These are phyloP conservation scores for Trapa incisa DNA, from an alignment of 345 rosid species.

Conservation along the genomic window DNA sequence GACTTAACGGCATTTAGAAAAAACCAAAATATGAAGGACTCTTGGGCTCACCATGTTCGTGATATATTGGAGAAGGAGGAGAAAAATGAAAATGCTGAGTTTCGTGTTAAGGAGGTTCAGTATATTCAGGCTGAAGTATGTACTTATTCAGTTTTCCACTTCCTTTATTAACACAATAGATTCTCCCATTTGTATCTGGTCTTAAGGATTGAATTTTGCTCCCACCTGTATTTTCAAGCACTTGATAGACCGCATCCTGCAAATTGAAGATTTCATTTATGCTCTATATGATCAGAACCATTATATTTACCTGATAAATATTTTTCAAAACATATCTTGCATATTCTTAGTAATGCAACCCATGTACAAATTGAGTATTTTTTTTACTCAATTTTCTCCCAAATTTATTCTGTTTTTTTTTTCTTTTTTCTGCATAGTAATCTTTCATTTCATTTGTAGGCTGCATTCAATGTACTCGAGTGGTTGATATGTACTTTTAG, in stretches of 20 bases:
- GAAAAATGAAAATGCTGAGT: conserved; percentile 74
- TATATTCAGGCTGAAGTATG: conserved; percentile 96
- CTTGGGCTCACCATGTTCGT: conserved; percentile 92
- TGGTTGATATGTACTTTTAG: not conserved
- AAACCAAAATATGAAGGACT: conserved; percentile 60
- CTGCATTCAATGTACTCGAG: not conserved
- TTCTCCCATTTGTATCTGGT: not conserved
- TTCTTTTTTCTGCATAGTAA: not conserved
- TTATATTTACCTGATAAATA: not conserved
- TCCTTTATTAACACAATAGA: not conserved
- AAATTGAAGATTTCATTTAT: not conserved
- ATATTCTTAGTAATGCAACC: not conserved
- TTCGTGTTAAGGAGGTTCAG: conserved; percentile 90
- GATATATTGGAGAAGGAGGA: conserved; percentile 88
- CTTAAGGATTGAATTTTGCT: not conserved
- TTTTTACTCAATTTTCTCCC: not conserved
- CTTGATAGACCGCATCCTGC: not conserved
- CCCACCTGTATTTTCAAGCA: not conserved
- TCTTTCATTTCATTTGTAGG: not conserved
- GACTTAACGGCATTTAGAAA: conserved; percentile 74
- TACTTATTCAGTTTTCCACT: not conserved
- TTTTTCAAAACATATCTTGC: not conserved
- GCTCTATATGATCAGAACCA: too few relatives aligned
- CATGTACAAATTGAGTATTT: not conserved
- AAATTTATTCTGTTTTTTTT: not conserved